A percentile compares a stretch with the other conserved stretches of the same genome.
These are phyloP conservation scores for Primulina eburnea DNA, from an alignment of 257 asterid genomes.

Conservation along the genomic window DNA sequence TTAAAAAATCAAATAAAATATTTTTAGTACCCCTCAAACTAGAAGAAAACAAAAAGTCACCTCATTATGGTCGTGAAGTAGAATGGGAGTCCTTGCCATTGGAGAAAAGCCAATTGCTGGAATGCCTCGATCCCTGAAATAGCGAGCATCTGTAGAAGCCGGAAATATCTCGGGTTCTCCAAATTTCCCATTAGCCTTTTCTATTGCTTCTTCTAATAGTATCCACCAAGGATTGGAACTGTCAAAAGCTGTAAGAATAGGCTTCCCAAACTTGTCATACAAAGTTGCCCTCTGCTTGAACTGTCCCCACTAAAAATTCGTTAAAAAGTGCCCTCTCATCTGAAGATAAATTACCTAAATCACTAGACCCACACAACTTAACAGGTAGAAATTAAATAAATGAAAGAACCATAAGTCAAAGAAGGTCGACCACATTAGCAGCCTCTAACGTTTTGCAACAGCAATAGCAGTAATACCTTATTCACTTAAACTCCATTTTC, in stretches of 20 bases:
- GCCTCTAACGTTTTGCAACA: not conserved
- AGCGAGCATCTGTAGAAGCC: constrained; percentile 89
- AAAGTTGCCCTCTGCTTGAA: constrained; percentile 57
- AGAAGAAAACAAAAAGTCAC: constrained; percentile 35
- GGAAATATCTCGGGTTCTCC: constrained; percentile 89
- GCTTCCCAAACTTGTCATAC: constrained; percentile 63
- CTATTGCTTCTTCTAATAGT: constrained; percentile 63
- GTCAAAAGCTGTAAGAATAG: constrained; percentile 59
- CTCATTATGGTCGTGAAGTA: constrained; percentile 97
- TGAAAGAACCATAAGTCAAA: constrained; percentile 16
- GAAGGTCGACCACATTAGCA: not conserved
- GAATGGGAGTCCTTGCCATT: constrained; percentile 92
- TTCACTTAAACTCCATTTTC: not conserved
- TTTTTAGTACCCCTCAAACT: not conserved
- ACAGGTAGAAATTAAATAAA: not conserved
- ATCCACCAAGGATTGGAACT: constrained; percentile 92
- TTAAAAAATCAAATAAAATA: not conserved
- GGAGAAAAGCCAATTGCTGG: constrained; percentile 98
- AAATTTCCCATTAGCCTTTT: constrained; percentile 60
- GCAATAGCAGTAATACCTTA: not conserved
- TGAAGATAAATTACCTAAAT: constrained; percentile 7
- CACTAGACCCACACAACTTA: not conserved
- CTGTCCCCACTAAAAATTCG: constrained; percentile 46
- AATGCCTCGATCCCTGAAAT: constrained; percentile 68
- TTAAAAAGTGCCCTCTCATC: constrained; percentile 30